A percentile compares a stretch with the other conserved stretches of the same genome.
phyloP scores from a whole-genome alignment of 176 grass and related monocot genomes.

The Poa annua region DNA sequence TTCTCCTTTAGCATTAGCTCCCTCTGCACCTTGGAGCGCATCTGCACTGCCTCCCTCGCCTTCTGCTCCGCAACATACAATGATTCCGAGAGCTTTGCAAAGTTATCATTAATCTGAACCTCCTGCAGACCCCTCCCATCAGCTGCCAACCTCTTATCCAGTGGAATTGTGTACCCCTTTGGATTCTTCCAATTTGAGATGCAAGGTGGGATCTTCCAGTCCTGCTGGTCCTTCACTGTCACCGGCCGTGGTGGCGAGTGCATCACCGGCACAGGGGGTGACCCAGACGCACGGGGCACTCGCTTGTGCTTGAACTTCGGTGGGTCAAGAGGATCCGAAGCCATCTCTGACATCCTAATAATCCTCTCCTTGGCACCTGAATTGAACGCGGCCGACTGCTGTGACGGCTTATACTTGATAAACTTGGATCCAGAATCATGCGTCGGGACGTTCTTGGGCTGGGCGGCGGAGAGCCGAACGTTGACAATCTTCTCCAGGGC shows the following conservation, averaged over 20 bases:
- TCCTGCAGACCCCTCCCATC: slow-evolving; percentile 93
- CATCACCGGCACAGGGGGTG: slow-evolving; percentile 86
- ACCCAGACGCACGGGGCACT: slow-evolving; percentile 76
- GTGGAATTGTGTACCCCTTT: slow-evolving; percentile 95
- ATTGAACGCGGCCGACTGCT: slow-evolving; percentile 94
- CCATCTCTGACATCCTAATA: slow-evolving; percentile 84
- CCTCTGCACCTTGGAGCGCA: slow-evolving; percentile 95
- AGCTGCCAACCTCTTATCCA: slow-evolving; percentile 92
- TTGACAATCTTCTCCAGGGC: slow-evolving; percentile 95
- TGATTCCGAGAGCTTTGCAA: slow-evolving; percentile 89
- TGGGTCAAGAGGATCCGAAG: slow-evolving; percentile 83
- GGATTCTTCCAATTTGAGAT: slow-evolving; percentile 99
- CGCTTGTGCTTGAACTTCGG: slow-evolving; percentile 99
- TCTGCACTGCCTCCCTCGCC: slow-evolving; percentile 90
- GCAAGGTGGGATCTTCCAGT: slow-evolving; percentile 99
- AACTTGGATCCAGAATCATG: slow-evolving; percentile 87
- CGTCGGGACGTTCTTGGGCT: slow-evolving; percentile 90
- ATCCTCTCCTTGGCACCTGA: slow-evolving; percentile 96
- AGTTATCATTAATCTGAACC: slow-evolving; percentile 98
- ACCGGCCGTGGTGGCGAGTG: slow-evolving; percentile 93
- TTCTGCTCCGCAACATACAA: slow-evolving; percentile 98
- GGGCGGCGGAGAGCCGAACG: slow-evolving; percentile 79
- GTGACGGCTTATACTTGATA: slow-evolving; percentile 97
- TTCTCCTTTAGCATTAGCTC: slow-evolving; percentile 92
- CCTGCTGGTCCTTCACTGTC: slow-evolving; percentile 97